Conservation (phyloP, 495 filamentous ascomycete species). For the Penicillium chermesinum region DNA sequence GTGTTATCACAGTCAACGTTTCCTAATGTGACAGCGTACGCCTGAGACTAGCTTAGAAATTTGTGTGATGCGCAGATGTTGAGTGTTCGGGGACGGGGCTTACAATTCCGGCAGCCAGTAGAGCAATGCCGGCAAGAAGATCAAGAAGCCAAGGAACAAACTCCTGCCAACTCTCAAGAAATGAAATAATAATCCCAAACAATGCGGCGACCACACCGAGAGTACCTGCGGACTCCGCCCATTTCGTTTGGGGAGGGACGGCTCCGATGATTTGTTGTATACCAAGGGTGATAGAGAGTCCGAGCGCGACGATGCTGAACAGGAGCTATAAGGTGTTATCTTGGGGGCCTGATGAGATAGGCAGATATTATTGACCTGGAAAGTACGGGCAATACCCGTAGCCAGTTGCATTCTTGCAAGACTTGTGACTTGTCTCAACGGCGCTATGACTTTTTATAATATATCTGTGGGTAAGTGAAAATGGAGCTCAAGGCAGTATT, state of each 20-base stretch:
- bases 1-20: conserved; percentile 7
- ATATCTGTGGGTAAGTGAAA: no score
- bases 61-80: no score
- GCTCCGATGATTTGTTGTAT: conserved; percentile 34
- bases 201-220: conserved; percentile 41
- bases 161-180: conserved; percentile 33
- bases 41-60: conserved; percentile 32
- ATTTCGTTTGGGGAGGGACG: conserved; percentile 37
- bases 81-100: no score
- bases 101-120: conserved; percentile 52
- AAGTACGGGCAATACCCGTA: not conserved
- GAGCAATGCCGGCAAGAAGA: conserved; percentile 36
- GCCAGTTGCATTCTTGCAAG: conserved; percentile 5
- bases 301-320: conserved; percentile 42
- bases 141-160: conserved; percentile 39
- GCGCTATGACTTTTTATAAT: no score
- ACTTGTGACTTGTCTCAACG: no score
- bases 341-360: not conserved
- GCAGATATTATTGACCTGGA: conserved; percentile 1
- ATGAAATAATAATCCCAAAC: conserved; percentile 34
- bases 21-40: conserved; percentile 40
- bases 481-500: no score
- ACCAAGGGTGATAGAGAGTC: conserved; percentile 41
- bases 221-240: conserved; percentile 44
- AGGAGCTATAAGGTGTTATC: conserved; percentile 29